Percentiles rank a stretch among this genome's conserved stretches.
phyloP scores from a whole-genome alignment of 257 asterid genomes.

The Nicotiana tabacum region DNA sequence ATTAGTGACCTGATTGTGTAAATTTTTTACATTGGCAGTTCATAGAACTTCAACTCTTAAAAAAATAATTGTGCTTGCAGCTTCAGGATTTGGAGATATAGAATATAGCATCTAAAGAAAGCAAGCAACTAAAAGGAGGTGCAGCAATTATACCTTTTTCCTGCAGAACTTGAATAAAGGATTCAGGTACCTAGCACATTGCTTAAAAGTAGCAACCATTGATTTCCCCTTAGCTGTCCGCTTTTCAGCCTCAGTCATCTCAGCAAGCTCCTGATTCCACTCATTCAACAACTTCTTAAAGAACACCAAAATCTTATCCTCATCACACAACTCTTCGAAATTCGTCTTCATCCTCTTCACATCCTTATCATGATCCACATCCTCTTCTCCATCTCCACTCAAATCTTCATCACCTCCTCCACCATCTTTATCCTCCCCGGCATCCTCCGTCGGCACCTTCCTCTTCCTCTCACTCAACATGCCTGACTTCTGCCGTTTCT shows the following conservation, averaged over 20 bases:
- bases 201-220: constrained; percentile 89
- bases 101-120: not conserved
- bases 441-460: constrained; percentile 50
- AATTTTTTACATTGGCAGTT: no score
- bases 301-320: constrained; percentile 93
- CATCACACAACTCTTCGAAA: constrained; percentile 75
- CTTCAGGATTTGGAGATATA: not conserved
- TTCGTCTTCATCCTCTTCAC: constrained; percentile 73
- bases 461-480: constrained; percentile 73
- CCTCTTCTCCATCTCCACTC: constrained; percentile 71
- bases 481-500: constrained; percentile 88
- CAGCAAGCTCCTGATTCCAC: constrained; percentile 90
- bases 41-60: no score
- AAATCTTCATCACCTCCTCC: constrained; percentile 76
- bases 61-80: not conserved
- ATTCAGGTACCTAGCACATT: constrained; percentile 85
- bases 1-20: no score
- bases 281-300: constrained; percentile 87
- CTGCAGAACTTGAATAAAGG: constrained; percentile 96
- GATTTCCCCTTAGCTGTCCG: constrained; percentile 97
- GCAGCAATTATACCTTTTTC: constrained; percentile 53
- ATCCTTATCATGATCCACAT: constrained; percentile 76
- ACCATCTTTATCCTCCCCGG: constrained; percentile 72
- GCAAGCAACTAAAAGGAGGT: not conserved
- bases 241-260: constrained; percentile 80